Evolutionary conservation across 1,284 basidiomycete species (phyloP), one percentile per base, ranked within the genome.

Genomic region (Leccinum olivaceoglutinosum): DNA sequence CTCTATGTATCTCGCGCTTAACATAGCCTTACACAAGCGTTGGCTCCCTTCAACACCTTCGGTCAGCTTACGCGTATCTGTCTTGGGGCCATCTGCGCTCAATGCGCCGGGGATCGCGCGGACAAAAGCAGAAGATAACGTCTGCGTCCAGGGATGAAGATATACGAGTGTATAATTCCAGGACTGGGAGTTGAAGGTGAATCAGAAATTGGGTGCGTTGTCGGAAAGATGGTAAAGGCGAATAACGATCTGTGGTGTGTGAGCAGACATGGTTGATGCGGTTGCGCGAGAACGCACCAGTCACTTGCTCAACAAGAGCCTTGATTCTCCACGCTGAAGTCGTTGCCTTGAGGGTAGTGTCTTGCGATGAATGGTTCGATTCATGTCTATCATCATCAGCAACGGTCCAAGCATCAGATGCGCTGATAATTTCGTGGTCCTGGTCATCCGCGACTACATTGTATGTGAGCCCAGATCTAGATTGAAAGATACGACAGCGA

Each of bases 91-190:
- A 8, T 81, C 79, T 57, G 86, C 80, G 57, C 82, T 78, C 39
- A 96, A 81, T 5, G 92, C 93, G 5, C 96, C 96, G 1, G 96
- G 95, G 7, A 98, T 94, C 3, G 90, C 91, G 7, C 94, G 88
- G 39, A 95, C 85, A 68, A 99, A 88, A 0, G 89, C 86, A 18
- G 90, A 93, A 1, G 93, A 93, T 4, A 97, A 79, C 0, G 88
- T 90, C 75, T 98, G 95, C 95, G 69, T 98, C 94, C 10, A 98
- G 78, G 3, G 93, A 93, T 4, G 90, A 85, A 0, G 86, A 82
- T 71, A 99, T 88, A 12, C 95, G 87, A 9, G 81, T 76, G 73
- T 97, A 98, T 1, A 83, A 78, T 61, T 90, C 84, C 7, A 98
- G 78, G 3, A 98, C 76, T 0, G 95, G 94, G 2, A 97, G 78